Base-by-base conservation (phyloP, 2,329 filamentous ascomycete genomes). In the Xylogone sp. region DNA sequence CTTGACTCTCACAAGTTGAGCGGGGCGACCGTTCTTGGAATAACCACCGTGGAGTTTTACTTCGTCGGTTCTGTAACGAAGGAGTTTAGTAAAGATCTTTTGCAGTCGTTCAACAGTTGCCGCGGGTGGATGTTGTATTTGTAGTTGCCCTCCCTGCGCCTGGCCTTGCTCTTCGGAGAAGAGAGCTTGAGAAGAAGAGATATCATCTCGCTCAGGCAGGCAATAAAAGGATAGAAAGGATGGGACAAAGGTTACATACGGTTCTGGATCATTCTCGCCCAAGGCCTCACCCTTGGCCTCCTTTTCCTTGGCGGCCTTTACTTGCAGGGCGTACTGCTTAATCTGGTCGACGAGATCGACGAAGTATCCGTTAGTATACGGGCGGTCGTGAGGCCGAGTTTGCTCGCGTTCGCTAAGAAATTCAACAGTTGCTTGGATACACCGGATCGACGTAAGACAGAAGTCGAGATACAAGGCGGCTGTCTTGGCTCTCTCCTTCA, bases 291-390 rank as follows among this genome's bases (percentile, higher is more conserved):
- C 76, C 56, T 81, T 76, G 55, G 76, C 77, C 65, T 81, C 76
- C 64, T 83, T 84, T 64, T 87, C 81, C 65, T 90, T 86, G 59
- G 85, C 82, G 60, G 85, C 84, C 57, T 86, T 85, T 63, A 97
- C 84, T 68, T 94, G 88, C 64, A 85, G 82, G 55, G 90, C 92
- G 82, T 96, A 96, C 68, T 90, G 83, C 68, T 86, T 83, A 63
- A 97, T 91, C 81, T 97, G 92, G 69, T 95, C 90, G 69, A 95
- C 86, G 55, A 97, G 84, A 75, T 97, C 93, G 74, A 97, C 87
- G 69, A 97, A 97, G 74, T 97, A 97, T 68, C 90, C 90, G 80
- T 88, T 90, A 79, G 87, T 94, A 77, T 97, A 97, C 60, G 91
- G 90, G 64, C 88, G 86, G 71, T 97, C 93, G 71, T 83, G 77